A percentile compares a stretch with the other conserved stretches of the same genome.
These are phyloP conservation scores for Endotrypanum monterogeii DNA, from an alignment of 208 protist genomes.

Conservation along the genomic window DNA sequence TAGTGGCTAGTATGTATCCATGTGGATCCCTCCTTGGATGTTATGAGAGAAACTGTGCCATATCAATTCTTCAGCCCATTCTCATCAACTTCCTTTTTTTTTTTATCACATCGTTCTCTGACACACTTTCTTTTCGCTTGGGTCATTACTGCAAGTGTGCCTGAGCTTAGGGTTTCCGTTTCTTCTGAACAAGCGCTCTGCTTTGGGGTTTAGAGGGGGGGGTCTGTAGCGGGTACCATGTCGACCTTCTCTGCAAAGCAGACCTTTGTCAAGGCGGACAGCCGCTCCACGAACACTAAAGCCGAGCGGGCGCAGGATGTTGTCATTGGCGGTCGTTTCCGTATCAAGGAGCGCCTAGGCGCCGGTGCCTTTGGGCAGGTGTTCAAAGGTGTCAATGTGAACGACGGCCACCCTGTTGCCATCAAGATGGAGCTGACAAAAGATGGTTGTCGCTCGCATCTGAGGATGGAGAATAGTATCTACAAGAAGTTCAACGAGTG, in stretches of 20 bases:
- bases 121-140: background rate
- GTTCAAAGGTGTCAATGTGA: conserved; percentile 82
- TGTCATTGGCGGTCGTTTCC: conserved; percentile 90
- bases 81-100: background rate
- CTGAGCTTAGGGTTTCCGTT: background rate
- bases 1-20: no score
- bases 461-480: conserved; percentile 75
- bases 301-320: conserved; percentile 37
- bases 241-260: conserved; percentile 1
- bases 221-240: no score
- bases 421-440: conserved; percentile 85
- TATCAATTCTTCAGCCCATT: no score
- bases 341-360: conserved; percentile 95
- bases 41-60: no score
- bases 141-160: background rate
- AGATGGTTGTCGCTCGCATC: conserved; percentile 59
- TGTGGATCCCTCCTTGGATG: no score
- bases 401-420: conserved; percentile 60
- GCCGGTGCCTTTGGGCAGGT: conserved; percentile 98
- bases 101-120: background rate
- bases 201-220: no score
- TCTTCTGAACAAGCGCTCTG: background rate
- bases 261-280: background rate
- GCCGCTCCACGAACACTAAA: background rate
- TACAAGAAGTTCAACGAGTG: conserved; percentile 77